Conservation (phyloP, 2,329 filamentous ascomycete genomes). For the Didymella lethalis region DNA sequence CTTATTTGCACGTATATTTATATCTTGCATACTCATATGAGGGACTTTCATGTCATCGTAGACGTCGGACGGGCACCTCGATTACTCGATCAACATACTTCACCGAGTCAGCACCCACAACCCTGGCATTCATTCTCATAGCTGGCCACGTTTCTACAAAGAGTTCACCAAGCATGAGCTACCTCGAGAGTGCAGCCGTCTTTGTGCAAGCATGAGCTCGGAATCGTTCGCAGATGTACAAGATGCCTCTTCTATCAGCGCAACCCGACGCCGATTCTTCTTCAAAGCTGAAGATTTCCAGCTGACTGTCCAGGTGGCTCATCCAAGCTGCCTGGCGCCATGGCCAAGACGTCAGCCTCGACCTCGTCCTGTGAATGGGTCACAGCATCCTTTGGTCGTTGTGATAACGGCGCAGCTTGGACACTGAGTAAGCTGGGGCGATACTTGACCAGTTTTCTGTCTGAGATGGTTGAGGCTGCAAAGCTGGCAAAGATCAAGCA, state of each 20-base stretch:
- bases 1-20: no score
- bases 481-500: conserved; percentile 7
- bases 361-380: background rate
- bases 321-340: conserved; percentile 18
- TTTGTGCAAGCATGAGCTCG: conserved; percentile 9
- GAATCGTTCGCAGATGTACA: conserved; percentile 13
- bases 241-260: conserved; percentile 11
- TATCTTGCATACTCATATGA: no score
- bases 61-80: background rate
- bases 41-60: background rate
- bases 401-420: conserved; percentile 11
- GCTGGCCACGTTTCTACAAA: background rate
- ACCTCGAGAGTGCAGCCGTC: conserved; percentile 6
- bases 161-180: background rate
- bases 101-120: background rate
- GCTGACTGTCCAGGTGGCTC: conserved; percentile 6
- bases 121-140: background rate
- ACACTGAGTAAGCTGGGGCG: conserved; percentile 4
- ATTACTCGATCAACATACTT: background rate
- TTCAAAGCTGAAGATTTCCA: conserved; percentile 19
- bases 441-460: conserved; percentile 11
- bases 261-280: conserved; percentile 2
- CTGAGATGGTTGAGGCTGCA: conserved; percentile 8
- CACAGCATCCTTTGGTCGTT: conserved; percentile 12
- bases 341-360: conserved; percentile 9